Evolutionary conservation across 2,329 filamentous ascomycete species (phyloP).

Genomic region (Pestalotiopsis sp.): DNA sequence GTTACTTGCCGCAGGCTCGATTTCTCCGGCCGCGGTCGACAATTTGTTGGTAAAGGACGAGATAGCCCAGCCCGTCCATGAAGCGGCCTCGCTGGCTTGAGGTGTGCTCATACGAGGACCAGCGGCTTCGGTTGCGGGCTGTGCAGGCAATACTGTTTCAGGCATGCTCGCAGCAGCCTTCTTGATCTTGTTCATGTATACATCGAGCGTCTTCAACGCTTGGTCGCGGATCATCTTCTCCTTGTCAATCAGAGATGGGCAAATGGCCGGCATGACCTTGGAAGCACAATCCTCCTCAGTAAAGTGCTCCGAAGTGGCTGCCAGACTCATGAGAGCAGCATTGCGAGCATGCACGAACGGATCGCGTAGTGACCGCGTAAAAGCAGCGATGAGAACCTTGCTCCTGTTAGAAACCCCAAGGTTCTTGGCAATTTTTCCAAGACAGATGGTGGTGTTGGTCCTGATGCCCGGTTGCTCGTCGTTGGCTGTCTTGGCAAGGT

Average conservation of each 20-base stretch:
- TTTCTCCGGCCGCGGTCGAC: conserved; percentile 82
- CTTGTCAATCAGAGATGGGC: conserved; percentile 86
- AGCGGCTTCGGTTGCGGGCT: conserved; percentile 53
- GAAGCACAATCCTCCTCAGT: conserved; percentile 85
- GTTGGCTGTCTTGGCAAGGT: conserved; percentile 94
- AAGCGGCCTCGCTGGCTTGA: conserved; percentile 60
- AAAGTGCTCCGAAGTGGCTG: conserved; percentile 84
- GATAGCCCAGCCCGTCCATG: conserved; percentile 96
- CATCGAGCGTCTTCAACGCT: conserved; percentile 84
- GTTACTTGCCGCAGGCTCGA: conserved; percentile 61
- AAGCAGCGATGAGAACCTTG: conserved; percentile 92
- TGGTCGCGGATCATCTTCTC: conserved; percentile 94
- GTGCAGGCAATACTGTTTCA: conserved; percentile 75
- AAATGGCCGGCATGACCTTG: conserved; percentile 82
- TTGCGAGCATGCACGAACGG: conserved; percentile 95
- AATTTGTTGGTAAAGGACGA: conserved; percentile 98
- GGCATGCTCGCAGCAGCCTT: conserved; percentile 78
- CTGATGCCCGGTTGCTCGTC: conserved; percentile 97
- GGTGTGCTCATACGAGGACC: conserved; percentile 78
- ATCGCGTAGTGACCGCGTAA: conserved; percentile 84
- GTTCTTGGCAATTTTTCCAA: conserved; percentile 94
- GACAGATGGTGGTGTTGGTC: conserved; percentile 96
- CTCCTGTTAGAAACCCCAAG: conserved; percentile 76
- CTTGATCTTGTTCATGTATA: conserved; percentile 80
- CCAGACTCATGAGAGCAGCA: conserved; percentile 82